Percentiles rank a stretch among this genome's conserved stretches.
phyloP scores from a whole-genome alignment of 2,329 filamentous ascomycete species.

The Aspergillus pseudoterreus region DNA sequence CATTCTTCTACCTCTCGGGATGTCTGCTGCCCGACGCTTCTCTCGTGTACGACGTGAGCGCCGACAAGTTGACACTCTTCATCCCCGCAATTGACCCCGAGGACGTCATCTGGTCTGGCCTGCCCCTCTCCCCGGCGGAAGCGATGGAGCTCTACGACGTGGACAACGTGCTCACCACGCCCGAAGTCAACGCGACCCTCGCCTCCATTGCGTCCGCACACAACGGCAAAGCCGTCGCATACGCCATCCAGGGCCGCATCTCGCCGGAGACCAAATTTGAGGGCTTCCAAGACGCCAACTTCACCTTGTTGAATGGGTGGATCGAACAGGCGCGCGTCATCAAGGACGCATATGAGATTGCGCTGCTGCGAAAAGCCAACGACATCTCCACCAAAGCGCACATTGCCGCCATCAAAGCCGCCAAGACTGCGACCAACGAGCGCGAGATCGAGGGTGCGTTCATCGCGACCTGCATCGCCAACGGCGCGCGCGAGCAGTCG shows the following conservation, averaged over 20 bases:
- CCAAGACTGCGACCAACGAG: slow-evolving; percentile 68
- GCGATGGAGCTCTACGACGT: slow-evolving; percentile 75
- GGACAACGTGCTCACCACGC: slow-evolving; percentile 69
- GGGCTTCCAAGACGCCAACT: slow-evolving; percentile 63
- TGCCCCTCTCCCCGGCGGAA: slow-evolving; percentile 73
- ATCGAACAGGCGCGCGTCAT: slow-evolving; percentile 78
- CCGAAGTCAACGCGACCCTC: slow-evolving; percentile 72
- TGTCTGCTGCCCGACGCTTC: slow-evolving; percentile 76
- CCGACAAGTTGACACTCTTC: slow-evolving; percentile 74
- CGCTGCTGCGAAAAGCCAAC: slow-evolving; percentile 76
- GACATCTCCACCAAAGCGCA: slow-evolving; percentile 76
- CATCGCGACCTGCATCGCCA: slow-evolving; percentile 65
- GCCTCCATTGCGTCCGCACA: slow-evolving; percentile 43
- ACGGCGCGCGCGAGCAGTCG: slow-evolving; percentile 71
- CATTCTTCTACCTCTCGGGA: slow-evolving; percentile 93
- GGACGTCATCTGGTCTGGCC: slow-evolving; percentile 86
- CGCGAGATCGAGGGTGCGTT: slow-evolving; percentile 80
- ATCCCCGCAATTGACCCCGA: slow-evolving; percentile 86
- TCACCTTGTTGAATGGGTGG: slow-evolving; percentile 58
- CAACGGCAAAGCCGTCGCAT: slow-evolving; percentile 54
- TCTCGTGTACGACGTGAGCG: slow-evolving; percentile 74
- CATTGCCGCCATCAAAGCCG: slow-evolving; percentile 62
- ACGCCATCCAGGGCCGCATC: slow-evolving; percentile 66
- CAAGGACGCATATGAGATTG: slow-evolving; percentile 84
- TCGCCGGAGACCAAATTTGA: slow-evolving; percentile 70